Conservation (phyloP, 2,329 filamentous ascomycete species). For the Alternaria dauci region DNA sequence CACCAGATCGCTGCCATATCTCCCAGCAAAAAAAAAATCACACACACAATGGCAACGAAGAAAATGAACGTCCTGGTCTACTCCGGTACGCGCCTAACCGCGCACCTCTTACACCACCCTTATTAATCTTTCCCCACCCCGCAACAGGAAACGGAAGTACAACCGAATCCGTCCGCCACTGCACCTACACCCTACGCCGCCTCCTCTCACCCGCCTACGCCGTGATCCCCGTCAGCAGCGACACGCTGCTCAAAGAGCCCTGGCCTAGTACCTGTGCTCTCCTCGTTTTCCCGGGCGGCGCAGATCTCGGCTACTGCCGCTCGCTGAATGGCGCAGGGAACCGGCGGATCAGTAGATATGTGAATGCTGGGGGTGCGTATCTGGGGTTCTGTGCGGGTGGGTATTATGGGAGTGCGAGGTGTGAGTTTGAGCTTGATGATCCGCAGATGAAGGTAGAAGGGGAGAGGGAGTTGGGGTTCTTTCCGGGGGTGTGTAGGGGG, state of each 20-base stretch:
- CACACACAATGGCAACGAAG: slow-evolving; percentile 66
- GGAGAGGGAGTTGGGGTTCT: slow-evolving; percentile 84
- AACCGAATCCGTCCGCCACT: slow-evolving; percentile 87
- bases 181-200: slow-evolving; percentile 83
- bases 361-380: slow-evolving; percentile 84
- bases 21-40: too few species aligned
- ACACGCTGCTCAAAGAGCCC: slow-evolving; percentile 85
- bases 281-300: slow-evolving; percentile 90
- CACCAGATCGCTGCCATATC: too few species aligned
- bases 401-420: slow-evolving; percentile 83
- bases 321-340: slow-evolving; percentile 89
- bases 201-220: slow-evolving; percentile 91
- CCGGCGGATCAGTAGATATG: slow-evolving; percentile 81
- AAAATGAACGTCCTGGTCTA: slow-evolving; percentile 94
- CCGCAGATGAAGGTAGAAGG: slow-evolving; percentile 84
- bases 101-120: neutral
- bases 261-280: slow-evolving; percentile 89
- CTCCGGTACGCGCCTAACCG: slow-evolving; percentile 67
- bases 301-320: slow-evolving; percentile 90
- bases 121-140: neutral
- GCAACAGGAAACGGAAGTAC: slow-evolving; percentile 80
- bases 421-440: slow-evolving; percentile 92
- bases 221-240: slow-evolving; percentile 82
- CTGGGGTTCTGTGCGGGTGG: slow-evolving; percentile 94
- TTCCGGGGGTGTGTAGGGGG: slow-evolving; percentile 84